These are phyloP conservation scores for Mallotus nudiflorus DNA, from an alignment of 345 rosid species.

Conservation along the genomic window DNA sequence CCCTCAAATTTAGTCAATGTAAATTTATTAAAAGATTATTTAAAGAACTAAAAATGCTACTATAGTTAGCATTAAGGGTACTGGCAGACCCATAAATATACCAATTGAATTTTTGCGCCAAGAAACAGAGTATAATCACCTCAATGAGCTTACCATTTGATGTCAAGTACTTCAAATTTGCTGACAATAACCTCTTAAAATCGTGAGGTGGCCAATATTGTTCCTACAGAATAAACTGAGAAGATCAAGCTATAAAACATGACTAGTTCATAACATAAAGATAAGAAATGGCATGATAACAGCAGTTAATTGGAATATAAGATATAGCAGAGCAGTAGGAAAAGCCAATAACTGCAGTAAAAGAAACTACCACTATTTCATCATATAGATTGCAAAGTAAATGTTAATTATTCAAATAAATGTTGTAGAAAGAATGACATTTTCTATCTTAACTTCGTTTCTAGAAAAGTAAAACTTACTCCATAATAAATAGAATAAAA, in stretches of 20 bases:
- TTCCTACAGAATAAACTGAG: conserved; percentile 48
- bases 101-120: conserved; percentile 4
- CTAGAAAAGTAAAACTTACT: too few relatives aligned
- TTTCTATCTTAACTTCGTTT: too few relatives aligned
- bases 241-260: conserved; percentile 8
- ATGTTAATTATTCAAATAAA: neutral
- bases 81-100: neutral
- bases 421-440: too few relatives aligned
- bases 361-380: neutral
- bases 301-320: neutral
- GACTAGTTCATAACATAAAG: neutral
- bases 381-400: neutral
- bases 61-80: too few relatives aligned
- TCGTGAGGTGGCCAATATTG: conserved; percentile 93
- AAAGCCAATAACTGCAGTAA: neutral
- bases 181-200: conserved; percentile 80
- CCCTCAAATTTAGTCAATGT: too few relatives aligned
- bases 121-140: conserved; percentile 42
- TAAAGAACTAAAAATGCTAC: neutral
- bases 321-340: neutral
- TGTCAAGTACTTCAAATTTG: conserved; percentile 77
- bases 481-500: too few relatives aligned
- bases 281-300: neutral
- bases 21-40: neutral
- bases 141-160: conserved; percentile 73